Evolutionary conservation across 352 stramenopile genomes (phyloP).

Genomic region (Phytophthora quininea): DNA sequence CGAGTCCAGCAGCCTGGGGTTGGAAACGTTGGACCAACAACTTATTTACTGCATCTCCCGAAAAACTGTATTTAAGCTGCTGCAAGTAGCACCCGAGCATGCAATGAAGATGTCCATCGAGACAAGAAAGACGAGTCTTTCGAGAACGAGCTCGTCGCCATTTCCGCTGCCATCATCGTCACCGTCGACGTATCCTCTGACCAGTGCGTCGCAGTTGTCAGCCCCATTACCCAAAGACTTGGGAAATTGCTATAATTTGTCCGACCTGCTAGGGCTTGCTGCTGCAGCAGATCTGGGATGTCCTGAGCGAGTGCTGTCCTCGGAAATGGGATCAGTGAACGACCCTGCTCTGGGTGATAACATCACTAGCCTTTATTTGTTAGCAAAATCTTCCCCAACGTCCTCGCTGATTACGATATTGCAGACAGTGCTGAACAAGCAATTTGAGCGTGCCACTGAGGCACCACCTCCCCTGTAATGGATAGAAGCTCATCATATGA

Average conservation of each 20-base stretch:
- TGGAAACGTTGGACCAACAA: constrained; percentile 51
- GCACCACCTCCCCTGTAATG: constrained; percentile 26
- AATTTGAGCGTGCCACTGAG: constrained; percentile 49
- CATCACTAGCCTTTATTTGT: constrained; percentile 12
- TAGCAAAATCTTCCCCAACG: constrained; percentile 11
- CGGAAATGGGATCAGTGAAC: constrained; percentile 21
- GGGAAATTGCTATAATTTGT: constrained; percentile 52
- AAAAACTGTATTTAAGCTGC: constrained; percentile 65
- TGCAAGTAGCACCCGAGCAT: constrained; percentile 63
- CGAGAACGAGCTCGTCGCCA: constrained; percentile 33
- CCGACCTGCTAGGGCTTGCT: constrained; percentile 60
- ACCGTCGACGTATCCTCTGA: constrained; percentile 3
- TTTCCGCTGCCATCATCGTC: constrained; percentile 29
- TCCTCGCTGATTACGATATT: constrained; percentile 47
- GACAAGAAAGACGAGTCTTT: constrained; percentile 28
- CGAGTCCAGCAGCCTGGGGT: constrained; percentile 32
- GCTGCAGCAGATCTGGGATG: constrained; percentile 59
- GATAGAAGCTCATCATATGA: constrained; percentile 36
- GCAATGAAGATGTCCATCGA: constrained; percentile 62
- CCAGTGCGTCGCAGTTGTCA: constrained; percentile 11
- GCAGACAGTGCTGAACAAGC: constrained; percentile 55
- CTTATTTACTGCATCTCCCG: constrained; percentile 65
- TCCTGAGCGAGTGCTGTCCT: constrained; percentile 42
- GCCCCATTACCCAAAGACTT: constrained; percentile 20
- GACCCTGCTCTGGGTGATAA: constrained; percentile 15